Base-by-base conservation (phyloP, 139 green algal genomes). In the Chlamydomonas schloesseri region DNA sequence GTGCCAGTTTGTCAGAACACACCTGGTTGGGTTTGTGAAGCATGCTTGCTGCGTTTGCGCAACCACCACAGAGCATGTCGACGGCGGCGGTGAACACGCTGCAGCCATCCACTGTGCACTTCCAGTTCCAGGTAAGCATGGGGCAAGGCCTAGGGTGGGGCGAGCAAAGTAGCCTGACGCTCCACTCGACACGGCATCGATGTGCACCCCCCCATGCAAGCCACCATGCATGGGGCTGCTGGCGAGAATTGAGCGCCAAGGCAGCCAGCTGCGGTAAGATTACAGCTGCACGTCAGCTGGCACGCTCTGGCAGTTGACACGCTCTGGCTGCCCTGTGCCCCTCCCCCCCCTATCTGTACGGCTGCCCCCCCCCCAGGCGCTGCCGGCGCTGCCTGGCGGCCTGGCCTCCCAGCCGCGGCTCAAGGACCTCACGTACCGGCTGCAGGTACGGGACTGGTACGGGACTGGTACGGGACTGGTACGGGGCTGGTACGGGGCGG, bases 71-170 rank as follows among this genome's bases (percentile, higher is more conserved):
- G 86, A 83, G 18, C 55, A 73, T 90, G 60, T 86, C 77, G 0
- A 34, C 71, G 15, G 18, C 50, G 31, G 86, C 86, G 11, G 79
- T 82, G 23, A 33, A 72, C 24, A 13, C 53, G 47, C 77, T 90
- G 28, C 80, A 81, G 33, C 86, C 86, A 6, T 76, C 57, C 31
- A 72, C 36, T 26, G 26, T 90, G 34, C 81, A 78, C 47, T 87
- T 82, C 86, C 78, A 84, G 46, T 84, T 75, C 78, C 64, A 67
- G 78, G 78, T 84, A 42, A 42, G 75, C 0, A n/a, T n/a, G n/a
- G n/a, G n/a, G n/a, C n/a, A n/a, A n/a, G n/a, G n/a, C n/a, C n/a
- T n/a, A n/a, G n/a, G n/a, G n/a, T n/a, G n/a, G n/a, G n/a, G n/a
- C n/a, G n/a, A n/a, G n/a, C n/a, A n/a, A n/a, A n/a, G n/a, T n/a